These are phyloP conservation scores for Leucoagaricus sp. DNA, from an alignment of 1,284 basidiomycete species.

Conservation along the genomic window DNA sequence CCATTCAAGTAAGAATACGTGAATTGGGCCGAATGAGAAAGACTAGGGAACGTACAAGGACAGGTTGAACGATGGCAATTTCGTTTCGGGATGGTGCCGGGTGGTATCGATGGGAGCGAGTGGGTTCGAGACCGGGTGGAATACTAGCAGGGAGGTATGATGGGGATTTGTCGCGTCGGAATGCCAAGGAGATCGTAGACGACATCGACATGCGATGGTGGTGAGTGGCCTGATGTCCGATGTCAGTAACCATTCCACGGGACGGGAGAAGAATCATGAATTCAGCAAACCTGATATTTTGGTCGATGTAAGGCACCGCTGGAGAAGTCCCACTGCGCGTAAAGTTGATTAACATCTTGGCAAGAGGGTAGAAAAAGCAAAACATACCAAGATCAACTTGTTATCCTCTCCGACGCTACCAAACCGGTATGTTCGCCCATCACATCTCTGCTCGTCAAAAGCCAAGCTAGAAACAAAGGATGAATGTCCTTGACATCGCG, in stretches of 20 bases:
- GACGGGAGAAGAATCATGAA: background rate
- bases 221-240: conserved; percentile 45
- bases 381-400: conserved; percentile 79
- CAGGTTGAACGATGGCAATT: conserved; percentile 88
- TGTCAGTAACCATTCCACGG: conserved; percentile 2
- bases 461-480: conserved; percentile 90
- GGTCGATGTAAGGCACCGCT: conserved; percentile 76
- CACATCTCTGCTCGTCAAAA: conserved; percentile 86
- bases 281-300: conserved; percentile 51
- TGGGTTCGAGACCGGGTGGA: conserved; percentile 35
- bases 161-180: conserved; percentile 59
- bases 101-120: conserved; percentile 64
- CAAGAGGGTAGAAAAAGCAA: conserved; percentile 6
- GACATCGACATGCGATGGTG: conserved; percentile 74
- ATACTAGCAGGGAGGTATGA: conserved; percentile 50
- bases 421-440: conserved; percentile 88
- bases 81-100: conserved; percentile 88
- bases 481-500: conserved; percentile 94
- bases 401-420: conserved; percentile 95
- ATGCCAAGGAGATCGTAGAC: conserved; percentile 69
- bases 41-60: conserved; percentile 61
- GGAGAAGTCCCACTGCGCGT: conserved; percentile 85
- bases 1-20: background rate
- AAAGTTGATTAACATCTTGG: conserved; percentile 1
- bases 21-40: too few relatives aligned